These are phyloP conservation scores for Guyanaporus albipodus DNA, from an alignment of 768 basidiomycete species.

Conservation along the genomic window DNA sequence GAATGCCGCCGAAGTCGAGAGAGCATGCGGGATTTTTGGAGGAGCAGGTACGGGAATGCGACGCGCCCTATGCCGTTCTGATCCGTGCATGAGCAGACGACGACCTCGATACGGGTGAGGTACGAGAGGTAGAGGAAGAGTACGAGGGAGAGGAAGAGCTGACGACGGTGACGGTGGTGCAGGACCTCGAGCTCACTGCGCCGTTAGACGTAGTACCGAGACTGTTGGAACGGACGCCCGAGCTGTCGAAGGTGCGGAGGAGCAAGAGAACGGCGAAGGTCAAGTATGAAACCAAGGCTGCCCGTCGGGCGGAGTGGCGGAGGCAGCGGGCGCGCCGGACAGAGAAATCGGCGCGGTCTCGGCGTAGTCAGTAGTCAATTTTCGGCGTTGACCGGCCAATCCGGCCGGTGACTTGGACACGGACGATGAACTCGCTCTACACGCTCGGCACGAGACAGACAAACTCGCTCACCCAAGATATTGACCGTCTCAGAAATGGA, in stretches of 20 bases:
- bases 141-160: constrained; percentile 82
- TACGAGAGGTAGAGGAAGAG: constrained; percentile 54
- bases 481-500: constrained; percentile 77
- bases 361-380: constrained; percentile 32
- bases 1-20: constrained; percentile 77
- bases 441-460: constrained; percentile 91
- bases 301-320: constrained; percentile 52
- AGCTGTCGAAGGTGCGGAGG: constrained; percentile 15
- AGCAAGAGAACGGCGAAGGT: constrained; percentile 31
- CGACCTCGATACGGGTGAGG: constrained; percentile 46
- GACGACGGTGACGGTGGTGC: constrained; percentile 87
- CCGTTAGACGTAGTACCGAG: constrained; percentile 46
- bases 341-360: constrained; percentile 70
- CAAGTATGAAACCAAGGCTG: constrained; percentile 69
- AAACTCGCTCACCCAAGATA: constrained; percentile 80
- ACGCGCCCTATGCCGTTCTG: constrained; percentile 3
- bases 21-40: constrained; percentile 57
- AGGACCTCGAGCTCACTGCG: constrained; percentile 80
- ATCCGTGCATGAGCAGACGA: constrained; percentile 17
- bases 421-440: constrained; percentile 91
- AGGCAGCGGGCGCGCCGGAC: constrained; percentile 63
- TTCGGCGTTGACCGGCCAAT: constrained; percentile 6
- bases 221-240: background rate
- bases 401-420: constrained; percentile 16
- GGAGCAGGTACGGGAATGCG: constrained; percentile 37